A percentile compares a stretch with the other conserved stretches of the same genome.
These are phyloP conservation scores for Myriangium duriaei DNA, from an alignment of 2,329 filamentous ascomycete species.

Conservation along the genomic window DNA sequence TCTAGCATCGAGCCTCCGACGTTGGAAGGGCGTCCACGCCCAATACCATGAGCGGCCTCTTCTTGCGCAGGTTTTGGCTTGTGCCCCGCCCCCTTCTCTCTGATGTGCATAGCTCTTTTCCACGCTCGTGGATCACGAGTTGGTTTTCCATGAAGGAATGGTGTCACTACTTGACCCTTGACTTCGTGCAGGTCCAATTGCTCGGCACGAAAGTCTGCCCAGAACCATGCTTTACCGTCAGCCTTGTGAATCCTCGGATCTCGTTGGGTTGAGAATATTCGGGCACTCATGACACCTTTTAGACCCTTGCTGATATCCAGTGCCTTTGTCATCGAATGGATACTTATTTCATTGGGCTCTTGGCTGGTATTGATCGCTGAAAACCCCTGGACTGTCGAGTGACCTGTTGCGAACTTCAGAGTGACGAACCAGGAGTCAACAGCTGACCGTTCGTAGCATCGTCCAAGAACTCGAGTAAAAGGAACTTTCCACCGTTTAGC, in stretches of 20 bases:
- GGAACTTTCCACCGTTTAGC: conserved; percentile 32
- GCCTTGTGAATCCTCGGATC: conserved; percentile 35
- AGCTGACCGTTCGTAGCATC: conserved; percentile 40
- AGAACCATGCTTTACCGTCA: conserved; percentile 39
- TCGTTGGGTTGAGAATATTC: conserved; percentile 32
- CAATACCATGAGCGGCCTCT: conserved; percentile 1
- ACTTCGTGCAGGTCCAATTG: conserved; percentile 43
- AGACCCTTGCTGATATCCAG: conserved; percentile 33
- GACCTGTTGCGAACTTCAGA: neutral
- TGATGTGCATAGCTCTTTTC: conserved; percentile 30
- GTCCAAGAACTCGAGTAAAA: conserved; percentile 40
- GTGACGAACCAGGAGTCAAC: conserved; percentile 33
- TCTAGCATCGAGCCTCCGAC: neutral
- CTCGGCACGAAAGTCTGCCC: conserved; percentile 43
- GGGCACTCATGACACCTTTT: conserved; percentile 32
- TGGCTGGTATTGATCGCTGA: neutral
- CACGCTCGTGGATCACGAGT: conserved; percentile 34
- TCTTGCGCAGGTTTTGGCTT: conserved; percentile 6
- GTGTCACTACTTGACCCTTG: conserved; percentile 35
- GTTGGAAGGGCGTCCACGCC: conserved; percentile 1
- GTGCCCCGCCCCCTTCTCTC: conserved; percentile 25
- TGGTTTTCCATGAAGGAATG: conserved; percentile 26
- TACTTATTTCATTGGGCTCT: neutral
- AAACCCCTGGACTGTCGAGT: neutral
- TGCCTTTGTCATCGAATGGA: neutral